Evolutionary conservation across 805 yeast genomes (phyloP).

Genomic region (Dipodascopsis uninucleata): DNA sequence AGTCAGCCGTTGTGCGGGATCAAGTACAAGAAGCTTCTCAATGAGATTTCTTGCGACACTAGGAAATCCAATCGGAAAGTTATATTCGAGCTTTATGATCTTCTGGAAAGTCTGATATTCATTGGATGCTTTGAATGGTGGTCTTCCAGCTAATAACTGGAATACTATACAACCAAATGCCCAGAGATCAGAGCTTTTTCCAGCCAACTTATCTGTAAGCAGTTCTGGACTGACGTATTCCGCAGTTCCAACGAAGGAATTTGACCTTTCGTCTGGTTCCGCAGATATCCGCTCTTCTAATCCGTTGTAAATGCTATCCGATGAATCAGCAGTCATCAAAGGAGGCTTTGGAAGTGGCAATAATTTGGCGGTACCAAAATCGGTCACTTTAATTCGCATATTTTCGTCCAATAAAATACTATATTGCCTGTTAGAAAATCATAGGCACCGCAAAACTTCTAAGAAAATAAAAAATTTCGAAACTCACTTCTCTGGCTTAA

Average conservation of each 20-base stretch:
- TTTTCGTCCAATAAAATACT: constrained; percentile 72
- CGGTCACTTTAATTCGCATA: constrained; percentile 87
- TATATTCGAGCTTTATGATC: constrained; percentile 72
- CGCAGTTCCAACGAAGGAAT: constrained; percentile 94
- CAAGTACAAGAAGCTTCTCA: constrained; percentile 59
- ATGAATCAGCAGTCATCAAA: background rate
- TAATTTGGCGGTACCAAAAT: constrained; percentile 95
- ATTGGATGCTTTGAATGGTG: constrained; percentile 84
- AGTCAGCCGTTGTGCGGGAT: constrained; percentile 63
- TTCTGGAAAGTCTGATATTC: constrained; percentile 86
- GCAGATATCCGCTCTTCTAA: constrained; percentile 17
- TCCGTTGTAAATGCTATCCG: background rate
- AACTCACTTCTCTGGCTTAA: constrained; percentile 77
- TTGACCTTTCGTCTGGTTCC: constrained; percentile 33
- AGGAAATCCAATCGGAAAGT: constrained; percentile 67
- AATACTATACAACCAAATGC: constrained; percentile 86
- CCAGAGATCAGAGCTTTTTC: constrained; percentile 87
- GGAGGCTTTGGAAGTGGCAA: constrained; percentile 39
- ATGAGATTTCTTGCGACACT: constrained; percentile 62
- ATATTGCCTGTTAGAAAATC: background rate
- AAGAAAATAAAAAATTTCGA: background rate
- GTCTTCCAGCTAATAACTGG: constrained; percentile 77
- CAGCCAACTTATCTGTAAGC: constrained; percentile 70
- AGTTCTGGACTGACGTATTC: constrained; percentile 95
- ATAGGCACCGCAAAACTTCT: too few relatives aligned